phyloP scores from a whole-genome alignment of 176 grass and related monocot genomes.

The Poa annua region DNA sequence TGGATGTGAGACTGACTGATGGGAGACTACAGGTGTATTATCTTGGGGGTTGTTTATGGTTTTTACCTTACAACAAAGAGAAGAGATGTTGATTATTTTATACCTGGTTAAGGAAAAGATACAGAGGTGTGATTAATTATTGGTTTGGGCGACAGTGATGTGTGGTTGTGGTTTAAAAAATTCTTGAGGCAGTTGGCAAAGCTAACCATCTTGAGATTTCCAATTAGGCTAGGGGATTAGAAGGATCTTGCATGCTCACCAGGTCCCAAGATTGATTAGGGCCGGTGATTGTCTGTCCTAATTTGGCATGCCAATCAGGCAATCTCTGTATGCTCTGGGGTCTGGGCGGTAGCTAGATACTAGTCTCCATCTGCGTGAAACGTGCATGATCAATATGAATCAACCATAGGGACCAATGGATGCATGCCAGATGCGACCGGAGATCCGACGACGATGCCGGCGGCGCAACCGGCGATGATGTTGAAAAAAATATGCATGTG shows the following conservation, averaged over 20 bases:
- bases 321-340: neutral
- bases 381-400: neutral
- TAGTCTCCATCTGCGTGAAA: neutral
- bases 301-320: neutral
- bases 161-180: neutral
- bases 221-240: neutral
- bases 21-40: neutral
- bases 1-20: neutral
- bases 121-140: neutral
- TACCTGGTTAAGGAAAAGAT: too few species aligned
- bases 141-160: neutral
- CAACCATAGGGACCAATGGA: neutral
- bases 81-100: neutral
- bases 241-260: neutral
- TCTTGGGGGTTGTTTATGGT: neutral
- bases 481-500: neutral
- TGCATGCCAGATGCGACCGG: neutral
- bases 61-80: neutral
- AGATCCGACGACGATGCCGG: neutral
- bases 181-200: neutral
- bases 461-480: neutral
- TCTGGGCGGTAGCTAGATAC: neutral
- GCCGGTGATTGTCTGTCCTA: neutral
- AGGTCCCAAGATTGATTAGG: neutral
- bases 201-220: neutral